Base-by-base conservation (phyloP, 1,284 basidiomycete genomes). In the Fistulinella cinereoalba region DNA sequence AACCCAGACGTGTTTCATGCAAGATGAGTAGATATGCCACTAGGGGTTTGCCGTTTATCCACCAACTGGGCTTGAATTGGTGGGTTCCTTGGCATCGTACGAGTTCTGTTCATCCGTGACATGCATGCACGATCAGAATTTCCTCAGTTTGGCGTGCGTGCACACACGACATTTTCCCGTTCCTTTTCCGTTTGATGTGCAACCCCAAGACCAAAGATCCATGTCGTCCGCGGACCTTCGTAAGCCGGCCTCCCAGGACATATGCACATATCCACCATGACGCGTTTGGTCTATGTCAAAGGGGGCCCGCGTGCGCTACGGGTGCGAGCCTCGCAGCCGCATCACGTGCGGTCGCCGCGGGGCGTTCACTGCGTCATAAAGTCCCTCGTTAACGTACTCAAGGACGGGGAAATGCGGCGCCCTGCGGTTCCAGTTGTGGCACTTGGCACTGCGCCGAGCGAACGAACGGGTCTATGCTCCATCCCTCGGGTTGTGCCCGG, bases 221-320 rank as follows among this genome's bases (percentile, higher is more conserved):
- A 13, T 47, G 71, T 77, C 19, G 56, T 78, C 37, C 66, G 76
- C 29, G 77, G 76, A 23, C 61, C 68, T 40, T 74, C 74, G 1
- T 62, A 67, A 31, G 60, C 65, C 19, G 61, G 75, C 13, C 55
- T 76, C 23, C 71, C 69, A 13, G 61, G 11, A 31, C 27, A 13
- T 28, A 12, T 32, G 6, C 32, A 19, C 1, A 31, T 5, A 15
- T 12, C 28, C 28, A 58, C 64, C 10, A 72, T 78, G 34, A 74
- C 72, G 5, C 73, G 74, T 61, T 53, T 75, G 41, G 69, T 70
- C 23, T 75, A 70, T 52, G 70, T 13, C 31, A 11, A 32, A n/a
- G 16, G 32, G 16, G 16, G 32, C 32, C 7, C 8, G 16, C n/a
- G 12, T 33, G 16, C 8, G 32, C 16, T 33, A 18, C 16, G 32